These are phyloP conservation scores for Fragilaria radians DNA, from an alignment of 108 stramenopile species.

Conservation along the genomic window DNA sequence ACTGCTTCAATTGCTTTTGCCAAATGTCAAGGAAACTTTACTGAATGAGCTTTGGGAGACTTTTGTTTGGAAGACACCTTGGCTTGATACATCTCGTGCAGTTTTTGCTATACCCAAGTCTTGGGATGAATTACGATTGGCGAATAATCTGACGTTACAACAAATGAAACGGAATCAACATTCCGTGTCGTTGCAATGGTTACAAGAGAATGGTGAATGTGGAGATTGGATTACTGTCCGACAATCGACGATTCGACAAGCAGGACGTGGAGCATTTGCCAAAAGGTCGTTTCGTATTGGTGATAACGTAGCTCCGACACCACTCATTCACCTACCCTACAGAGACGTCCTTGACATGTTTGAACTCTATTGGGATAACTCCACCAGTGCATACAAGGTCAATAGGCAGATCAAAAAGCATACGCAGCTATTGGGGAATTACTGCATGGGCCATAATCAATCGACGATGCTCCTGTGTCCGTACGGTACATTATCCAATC, in stretches of 20 bases:
- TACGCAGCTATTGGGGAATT: conserved; percentile 30
- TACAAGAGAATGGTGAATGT: conserved; percentile 35
- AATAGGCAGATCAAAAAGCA: background rate
- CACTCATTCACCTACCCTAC: conserved; percentile 48
- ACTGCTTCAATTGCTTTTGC: background rate
- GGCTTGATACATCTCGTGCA: background rate
- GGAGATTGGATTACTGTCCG: conserved; percentile 57
- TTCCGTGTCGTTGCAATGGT: conserved; percentile 4
- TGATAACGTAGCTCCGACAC: conserved; percentile 42
- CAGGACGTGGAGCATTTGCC: conserved; percentile 12
- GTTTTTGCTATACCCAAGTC: background rate
- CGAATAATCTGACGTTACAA: background rate
- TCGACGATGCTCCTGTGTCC: conserved; percentile 66
- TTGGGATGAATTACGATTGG: background rate
- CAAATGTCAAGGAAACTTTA: background rate
- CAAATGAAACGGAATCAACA: conserved; percentile 2
- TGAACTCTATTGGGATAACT: background rate
- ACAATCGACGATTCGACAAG: conserved; percentile 4
- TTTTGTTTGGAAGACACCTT: background rate
- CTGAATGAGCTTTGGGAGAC: background rate
- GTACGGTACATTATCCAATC: conserved; percentile 47
- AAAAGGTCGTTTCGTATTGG: conserved; percentile 46
- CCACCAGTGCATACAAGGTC: conserved; percentile 7
- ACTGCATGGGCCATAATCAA: conserved; percentile 35
- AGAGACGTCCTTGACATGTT: conserved; percentile 27